phyloP scores from a whole-genome alignment of 2,329 filamentous ascomycete species.

The Volutella citrinella region DNA sequence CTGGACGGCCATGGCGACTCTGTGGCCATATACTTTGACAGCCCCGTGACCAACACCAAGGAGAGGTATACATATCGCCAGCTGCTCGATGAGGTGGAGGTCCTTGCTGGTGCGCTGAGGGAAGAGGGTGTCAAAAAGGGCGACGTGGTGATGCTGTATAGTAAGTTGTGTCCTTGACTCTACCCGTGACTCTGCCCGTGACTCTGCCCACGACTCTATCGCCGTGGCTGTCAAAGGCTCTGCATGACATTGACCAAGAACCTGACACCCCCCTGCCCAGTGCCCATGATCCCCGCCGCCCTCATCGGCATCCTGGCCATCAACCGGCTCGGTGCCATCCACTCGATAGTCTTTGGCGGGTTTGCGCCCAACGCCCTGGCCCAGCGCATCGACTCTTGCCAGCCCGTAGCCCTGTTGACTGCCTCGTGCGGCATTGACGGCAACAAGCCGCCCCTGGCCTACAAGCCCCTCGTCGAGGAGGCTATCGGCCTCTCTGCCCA shows the following conservation, averaged over 20 bases:
- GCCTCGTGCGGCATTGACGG: conserved; percentile 93
- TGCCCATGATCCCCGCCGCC: conserved; percentile 94
- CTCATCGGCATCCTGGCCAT: conserved; percentile 83
- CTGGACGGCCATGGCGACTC: conserved; percentile 68
- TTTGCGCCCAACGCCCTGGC: conserved; percentile 80
- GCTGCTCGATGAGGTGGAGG: conserved; percentile 76
- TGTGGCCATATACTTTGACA: conserved; percentile 83
- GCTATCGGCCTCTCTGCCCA: conserved; percentile 65
- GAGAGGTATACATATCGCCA: conserved; percentile 71
- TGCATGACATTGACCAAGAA: not conserved
- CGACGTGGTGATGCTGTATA: conserved; percentile 88
- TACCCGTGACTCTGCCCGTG: no score
- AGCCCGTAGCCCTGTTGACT: conserved; percentile 74
- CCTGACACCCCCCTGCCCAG: conserved; percentile 39
- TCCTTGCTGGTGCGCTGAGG: conserved; percentile 74
- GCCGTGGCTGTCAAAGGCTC: no score
- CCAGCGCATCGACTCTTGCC: conserved; percentile 82
- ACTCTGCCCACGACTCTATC: no score
- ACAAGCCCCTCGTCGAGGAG: conserved; percentile 72
- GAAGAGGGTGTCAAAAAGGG: conserved; percentile 81
- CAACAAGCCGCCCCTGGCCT: conserved; percentile 73
- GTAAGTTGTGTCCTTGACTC: conserved; percentile 43
- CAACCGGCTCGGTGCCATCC: conserved; percentile 78
- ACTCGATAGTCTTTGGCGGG: conserved; percentile 90
- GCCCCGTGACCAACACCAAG: conserved; percentile 73